Evolutionary conservation across 2,329 filamentous ascomycete genomes (phyloP), one percentile per base, ranked within the genome.

Genomic region (Aspergillus sp.): DNA sequence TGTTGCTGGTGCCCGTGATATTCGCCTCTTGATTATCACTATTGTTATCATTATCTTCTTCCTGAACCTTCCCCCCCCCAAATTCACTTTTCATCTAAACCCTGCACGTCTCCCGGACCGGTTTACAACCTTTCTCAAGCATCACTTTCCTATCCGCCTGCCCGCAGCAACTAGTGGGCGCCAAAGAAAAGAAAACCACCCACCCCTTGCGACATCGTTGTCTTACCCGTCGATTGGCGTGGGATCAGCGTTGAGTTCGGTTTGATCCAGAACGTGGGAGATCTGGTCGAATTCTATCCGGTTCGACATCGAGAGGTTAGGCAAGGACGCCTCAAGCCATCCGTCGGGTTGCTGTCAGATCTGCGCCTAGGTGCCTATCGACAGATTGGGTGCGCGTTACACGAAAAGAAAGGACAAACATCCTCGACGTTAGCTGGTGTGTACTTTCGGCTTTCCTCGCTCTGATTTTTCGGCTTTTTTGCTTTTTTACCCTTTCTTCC

Each of bases 301-400:
- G 18, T 45, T 57, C 54, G 54, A 50, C 36, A 56, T 52, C 42
- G 54, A 47, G 65, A 31, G 53, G 45, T 14, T 58, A 52, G 55
- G 42, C 55, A 45, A 57, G 50, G 59, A 50, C 52, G 29, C 47
- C 60, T 68, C 64, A 45, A 67, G 62, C 62, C 58, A 63, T 58
- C 39, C 29, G 32, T 61, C 61, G 54, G 64, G 56, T 59, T 65
- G 54, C 59, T 64, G 59, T 58, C 52, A 63, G 62, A 61, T 63
- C 60, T 64, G 60, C 60, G 62, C 65, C 60, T 62, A 55, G 66
- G 64, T 65, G 65, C 62, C 62, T 63, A 60, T 64, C 62, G 61
- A 69, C 62, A 69, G 59, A 69, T 71, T 69, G 63, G 66, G 67
- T 61, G 67, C 65, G 60, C 66, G 71, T 73, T 73, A 72, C 70